Conservation (phyloP, 2,329 filamentous ascomycete genomes). For the Truncatella angustata region DNA sequence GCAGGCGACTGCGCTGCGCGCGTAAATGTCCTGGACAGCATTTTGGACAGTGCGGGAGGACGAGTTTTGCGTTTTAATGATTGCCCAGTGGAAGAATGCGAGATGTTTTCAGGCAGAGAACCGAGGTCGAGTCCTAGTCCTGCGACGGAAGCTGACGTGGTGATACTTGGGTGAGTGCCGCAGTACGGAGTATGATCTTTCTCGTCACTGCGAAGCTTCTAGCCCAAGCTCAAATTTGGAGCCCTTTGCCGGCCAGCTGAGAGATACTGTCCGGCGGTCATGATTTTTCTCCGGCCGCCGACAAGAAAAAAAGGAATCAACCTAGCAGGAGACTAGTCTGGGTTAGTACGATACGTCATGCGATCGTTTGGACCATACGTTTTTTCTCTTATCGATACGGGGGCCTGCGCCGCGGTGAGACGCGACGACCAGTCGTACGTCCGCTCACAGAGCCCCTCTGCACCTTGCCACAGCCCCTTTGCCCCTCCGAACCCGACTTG, state of each 20-base stretch:
- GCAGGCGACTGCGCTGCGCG: conserved; percentile 33
- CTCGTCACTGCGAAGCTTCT: no score
- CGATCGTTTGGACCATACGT: neutral
- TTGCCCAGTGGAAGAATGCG: no score
- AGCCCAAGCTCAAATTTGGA: no score
- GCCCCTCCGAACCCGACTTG: neutral
- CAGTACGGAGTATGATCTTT: no score
- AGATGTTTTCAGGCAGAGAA: no score
- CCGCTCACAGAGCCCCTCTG: neutral
- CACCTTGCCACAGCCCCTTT: neutral
- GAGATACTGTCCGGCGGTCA: neutral
- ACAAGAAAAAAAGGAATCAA: neutral
- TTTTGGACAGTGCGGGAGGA: conserved; percentile 20
- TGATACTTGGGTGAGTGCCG: no score
- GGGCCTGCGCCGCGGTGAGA: no score
- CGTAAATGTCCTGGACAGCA: conserved; percentile 38
- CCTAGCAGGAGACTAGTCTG: no score
- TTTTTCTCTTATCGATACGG: neutral
- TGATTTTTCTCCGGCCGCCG: conserved; percentile 1
- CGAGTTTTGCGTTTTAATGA: no score
- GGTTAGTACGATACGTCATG: neutral
- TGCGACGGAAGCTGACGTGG: neutral
- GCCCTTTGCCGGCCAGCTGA: no score
- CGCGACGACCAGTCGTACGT: no score
- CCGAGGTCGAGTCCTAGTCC: no score